Evolutionary conservation across 108 stramenopile species (phyloP), one percentile per base, ranked within the genome.

Genomic region (Schizochytrium sp.): DNA sequence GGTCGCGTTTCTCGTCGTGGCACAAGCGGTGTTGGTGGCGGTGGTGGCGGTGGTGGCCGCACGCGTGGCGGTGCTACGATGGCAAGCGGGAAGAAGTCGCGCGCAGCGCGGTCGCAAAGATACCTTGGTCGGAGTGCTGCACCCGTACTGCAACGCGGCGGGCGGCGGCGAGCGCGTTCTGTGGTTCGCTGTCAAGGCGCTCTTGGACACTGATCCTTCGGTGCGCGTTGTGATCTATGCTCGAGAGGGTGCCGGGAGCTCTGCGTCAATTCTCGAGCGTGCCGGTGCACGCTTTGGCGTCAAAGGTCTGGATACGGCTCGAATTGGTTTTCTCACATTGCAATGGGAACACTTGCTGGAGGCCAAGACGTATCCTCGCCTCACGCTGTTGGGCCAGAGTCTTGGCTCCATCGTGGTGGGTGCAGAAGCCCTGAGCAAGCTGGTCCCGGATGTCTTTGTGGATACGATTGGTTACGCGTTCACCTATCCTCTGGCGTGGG

Each of bases 81-180:
- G 55, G 55, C 55, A 14, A 8, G 55, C 55, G 2, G 55, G 55
- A 8, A 14, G 12, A 14, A 57, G 55, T 14, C 55, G 55, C 55
- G 55, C 55, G 6, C 55, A 57, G 55, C 55, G 55, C 6, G 55
- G 55, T 14, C 55, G 55, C 2, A 57, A 14, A 14, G 34, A 28
- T 14, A 28, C 25, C 25, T 1, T 41, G 72, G 72, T 83, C 18
- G 72, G 72, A 10, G 23, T 83, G 48, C 28, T 83, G 21, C 72
- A 83, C 51, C 72, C 72, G 72, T 47, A 83, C 48, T 83, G 72
- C 72, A 23, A 53, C 72, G 72, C 48, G 43, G 98, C 98, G 5
- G 99, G 99, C 21, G 99, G 99, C 21, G 99, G 99, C 6, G 99
- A 99, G 91, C 95, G 99, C 8, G 99, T 99, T 6, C 90, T 99